Percentiles rank a stretch among this genome's conserved stretches.
These are phyloP conservation scores for Vishniacozyma victoriae DNA, from an alignment of 768 basidiomycete species.

Conservation along the genomic window DNA sequence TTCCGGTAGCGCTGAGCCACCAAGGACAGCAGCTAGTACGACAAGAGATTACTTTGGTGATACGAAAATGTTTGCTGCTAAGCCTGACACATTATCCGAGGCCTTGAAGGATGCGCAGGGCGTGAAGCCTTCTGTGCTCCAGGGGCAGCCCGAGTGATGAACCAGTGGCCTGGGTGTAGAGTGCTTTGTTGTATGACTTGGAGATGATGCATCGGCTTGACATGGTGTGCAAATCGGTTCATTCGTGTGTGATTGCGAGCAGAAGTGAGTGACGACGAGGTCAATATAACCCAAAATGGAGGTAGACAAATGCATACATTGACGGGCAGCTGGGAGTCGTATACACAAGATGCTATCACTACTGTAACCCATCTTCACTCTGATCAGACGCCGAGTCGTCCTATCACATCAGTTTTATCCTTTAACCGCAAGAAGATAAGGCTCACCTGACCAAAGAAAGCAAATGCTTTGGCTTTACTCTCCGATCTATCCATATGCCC, in stretches of 20 bases:
- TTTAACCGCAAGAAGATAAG: background rate
- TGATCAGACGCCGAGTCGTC: constrained; percentile 41
- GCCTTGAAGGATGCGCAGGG: constrained; percentile 3
- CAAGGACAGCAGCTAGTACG: background rate
- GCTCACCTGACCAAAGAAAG: constrained; percentile 46
- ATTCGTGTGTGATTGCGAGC: too few species aligned
- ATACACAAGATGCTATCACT: too few species aligned
- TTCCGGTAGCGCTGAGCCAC: background rate
- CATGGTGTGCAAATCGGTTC: too few species aligned
- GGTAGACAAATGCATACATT: too few species aligned
- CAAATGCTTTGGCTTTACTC: constrained; percentile 42
- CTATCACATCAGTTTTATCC: constrained; percentile 11
- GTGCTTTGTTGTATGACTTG: constrained; percentile 7
- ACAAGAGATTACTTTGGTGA: constrained; percentile 37
- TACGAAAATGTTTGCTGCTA: constrained; percentile 6
- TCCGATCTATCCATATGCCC: constrained; percentile 3
- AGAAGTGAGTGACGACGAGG: too few species aligned
- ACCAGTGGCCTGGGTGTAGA: background rate
- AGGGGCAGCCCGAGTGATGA: background rate
- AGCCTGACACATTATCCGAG: constrained; percentile 9
- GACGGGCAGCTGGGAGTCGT: too few species aligned
- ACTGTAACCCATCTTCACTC: constrained; percentile 26
- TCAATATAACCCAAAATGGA: too few species aligned
- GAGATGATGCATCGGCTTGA: too few species aligned
- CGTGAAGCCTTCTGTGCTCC: background rate